A percentile compares a stretch with the other conserved stretches of the same genome.
phyloP scores from a whole-genome alignment of 2,329 filamentous ascomycete species.

The Chlorencoelia australis region DNA sequence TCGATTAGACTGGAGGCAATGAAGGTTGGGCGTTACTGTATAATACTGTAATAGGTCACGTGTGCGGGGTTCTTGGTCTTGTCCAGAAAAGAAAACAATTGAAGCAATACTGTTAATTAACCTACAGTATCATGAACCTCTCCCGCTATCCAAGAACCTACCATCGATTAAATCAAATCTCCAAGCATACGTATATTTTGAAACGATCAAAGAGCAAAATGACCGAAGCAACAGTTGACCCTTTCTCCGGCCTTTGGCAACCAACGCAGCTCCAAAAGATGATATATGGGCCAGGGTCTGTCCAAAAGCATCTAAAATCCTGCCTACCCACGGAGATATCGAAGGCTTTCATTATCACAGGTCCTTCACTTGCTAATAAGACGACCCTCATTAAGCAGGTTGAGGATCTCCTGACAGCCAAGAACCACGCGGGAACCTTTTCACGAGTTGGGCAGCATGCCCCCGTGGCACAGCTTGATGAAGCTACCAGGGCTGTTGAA shows the following conservation, averaged over 20 bases:
- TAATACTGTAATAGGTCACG: too few relatives aligned
- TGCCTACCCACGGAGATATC: constrained; percentile 1
- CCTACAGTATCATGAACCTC: too few relatives aligned
- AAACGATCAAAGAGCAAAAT: constrained; percentile 1
- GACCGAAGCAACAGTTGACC: not conserved
- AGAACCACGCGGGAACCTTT: constrained; percentile 4
- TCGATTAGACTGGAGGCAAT: too few relatives aligned
- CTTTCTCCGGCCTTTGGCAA: constrained; percentile 4
- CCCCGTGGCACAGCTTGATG: constrained; percentile 3
- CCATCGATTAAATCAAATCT: too few relatives aligned
- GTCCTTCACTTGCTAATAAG: constrained; percentile 2
- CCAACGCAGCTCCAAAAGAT: constrained; percentile 1
- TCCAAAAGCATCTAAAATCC: constrained; percentile 1
- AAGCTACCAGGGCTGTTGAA: constrained; percentile 3
- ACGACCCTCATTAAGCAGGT: constrained; percentile 3
- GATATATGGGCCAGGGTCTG: constrained; percentile 2
- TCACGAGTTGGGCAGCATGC: constrained; percentile 5
- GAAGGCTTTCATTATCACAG: constrained; percentile 5
- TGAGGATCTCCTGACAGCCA: constrained; percentile 1
- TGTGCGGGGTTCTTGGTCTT: too few relatives aligned
- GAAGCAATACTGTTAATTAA: too few relatives aligned
- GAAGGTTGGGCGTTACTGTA: too few relatives aligned
- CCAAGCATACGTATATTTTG: too few relatives aligned
- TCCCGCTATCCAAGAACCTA: too few relatives aligned
- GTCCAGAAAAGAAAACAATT: too few relatives aligned